Conservation (phyloP, 495 filamentous ascomycete species). For the Xylaria cubensis region DNA sequence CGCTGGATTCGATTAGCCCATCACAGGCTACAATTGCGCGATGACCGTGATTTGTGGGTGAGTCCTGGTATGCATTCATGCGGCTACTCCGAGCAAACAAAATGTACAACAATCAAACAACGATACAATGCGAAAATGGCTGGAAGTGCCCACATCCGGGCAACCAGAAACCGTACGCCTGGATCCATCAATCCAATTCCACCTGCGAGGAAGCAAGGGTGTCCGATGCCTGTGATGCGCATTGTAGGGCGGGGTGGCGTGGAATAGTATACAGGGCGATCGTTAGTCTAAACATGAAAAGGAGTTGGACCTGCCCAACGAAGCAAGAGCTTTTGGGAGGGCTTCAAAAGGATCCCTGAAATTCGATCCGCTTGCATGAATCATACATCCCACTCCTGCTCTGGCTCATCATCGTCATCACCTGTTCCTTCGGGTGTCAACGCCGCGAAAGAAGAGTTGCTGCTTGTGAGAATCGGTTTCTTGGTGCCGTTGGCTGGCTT, state of each 20-base stretch:
- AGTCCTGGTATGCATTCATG: conserved; percentile 6
- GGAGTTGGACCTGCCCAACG: neutral
- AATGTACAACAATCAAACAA: conserved; percentile 30
- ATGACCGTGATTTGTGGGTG: no score
- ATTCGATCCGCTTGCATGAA: conserved; percentile 4
- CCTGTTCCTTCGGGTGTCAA: conserved; percentile 49
- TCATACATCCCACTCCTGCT: conserved; percentile 60
- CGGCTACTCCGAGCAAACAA: conserved; percentile 16
- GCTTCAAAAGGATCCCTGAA: neutral
- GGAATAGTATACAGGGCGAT: conserved; percentile 26
- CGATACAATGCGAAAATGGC: conserved; percentile 25
- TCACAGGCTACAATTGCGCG: neutral
- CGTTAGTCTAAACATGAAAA: conserved; percentile 26
- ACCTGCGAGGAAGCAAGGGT: conserved; percentile 14
- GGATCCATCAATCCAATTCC: conserved; percentile 26
- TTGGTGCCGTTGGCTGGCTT: conserved; percentile 43
- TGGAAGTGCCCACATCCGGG: conserved; percentile 15
- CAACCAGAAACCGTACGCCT: conserved; percentile 24
- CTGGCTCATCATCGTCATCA: conserved; percentile 46
- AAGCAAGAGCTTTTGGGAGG: conserved; percentile 3
- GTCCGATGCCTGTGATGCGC: conserved; percentile 14
- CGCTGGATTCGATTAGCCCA: neutral
- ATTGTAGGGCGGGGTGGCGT: conserved; percentile 5
- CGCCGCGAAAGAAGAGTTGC: conserved; percentile 55
- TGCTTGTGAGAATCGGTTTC: conserved; percentile 40